Evolutionary conservation across 108 stramenopile genomes (phyloP).

Genomic region (Fistulifera pelliculosa): DNA sequence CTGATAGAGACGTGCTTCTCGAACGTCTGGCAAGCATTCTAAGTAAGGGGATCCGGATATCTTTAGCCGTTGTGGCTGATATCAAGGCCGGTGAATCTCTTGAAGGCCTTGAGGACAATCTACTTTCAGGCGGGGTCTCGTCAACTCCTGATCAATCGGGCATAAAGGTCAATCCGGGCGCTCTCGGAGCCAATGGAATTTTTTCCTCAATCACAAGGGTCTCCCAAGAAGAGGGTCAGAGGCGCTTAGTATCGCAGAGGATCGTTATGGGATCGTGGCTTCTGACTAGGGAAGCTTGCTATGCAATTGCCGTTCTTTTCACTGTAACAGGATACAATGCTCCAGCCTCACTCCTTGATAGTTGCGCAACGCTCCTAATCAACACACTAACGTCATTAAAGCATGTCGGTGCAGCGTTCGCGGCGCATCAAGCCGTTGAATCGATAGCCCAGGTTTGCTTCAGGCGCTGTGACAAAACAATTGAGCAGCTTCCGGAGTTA

Average conservation of each 20-base stretch:
- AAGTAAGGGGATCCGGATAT: constrained; percentile 35
- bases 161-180: constrained; percentile 60
- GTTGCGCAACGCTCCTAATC: constrained; percentile 33
- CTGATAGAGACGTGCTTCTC: neutral
- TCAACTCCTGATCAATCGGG: constrained; percentile 1
- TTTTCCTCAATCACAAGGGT: constrained; percentile 22
- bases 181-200: constrained; percentile 63
- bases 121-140: neutral
- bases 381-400: constrained; percentile 49
- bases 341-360: constrained; percentile 8
- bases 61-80: constrained; percentile 50
- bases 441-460: constrained; percentile 27
- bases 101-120: constrained; percentile 34
- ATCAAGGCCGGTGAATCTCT: constrained; percentile 29
- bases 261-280: constrained; percentile 66
- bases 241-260: constrained; percentile 36
- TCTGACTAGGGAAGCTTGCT: constrained; percentile 52
- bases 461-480: neutral
- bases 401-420: constrained; percentile 61
- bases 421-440: constrained; percentile 48
- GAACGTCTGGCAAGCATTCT: constrained; percentile 19
- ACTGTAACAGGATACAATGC: constrained; percentile 1
- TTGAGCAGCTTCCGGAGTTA: constrained; percentile 11
- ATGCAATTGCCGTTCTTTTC: constrained; percentile 17
- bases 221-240: constrained; percentile 15